phyloP scores from a whole-genome alignment of 371 early-diverging fungal species.

The Synchytrium microbalum region DNA sequence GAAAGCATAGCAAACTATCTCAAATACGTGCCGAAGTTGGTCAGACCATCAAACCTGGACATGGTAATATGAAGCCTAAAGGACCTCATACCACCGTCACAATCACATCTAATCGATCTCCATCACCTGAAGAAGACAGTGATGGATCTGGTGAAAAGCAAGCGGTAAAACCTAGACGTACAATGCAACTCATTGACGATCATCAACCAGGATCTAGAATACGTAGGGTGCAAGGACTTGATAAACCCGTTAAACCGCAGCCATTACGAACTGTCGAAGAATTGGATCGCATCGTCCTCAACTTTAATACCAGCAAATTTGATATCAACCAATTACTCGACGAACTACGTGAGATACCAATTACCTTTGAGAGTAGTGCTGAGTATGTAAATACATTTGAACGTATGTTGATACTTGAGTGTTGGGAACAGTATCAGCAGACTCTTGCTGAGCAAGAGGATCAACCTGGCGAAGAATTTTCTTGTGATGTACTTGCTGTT shows the following conservation, averaged over 20 bases:
- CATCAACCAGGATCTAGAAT: constrained; percentile 7
- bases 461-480: constrained; percentile 26
- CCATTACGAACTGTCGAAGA: constrained; percentile 22
- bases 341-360: constrained; percentile 38
- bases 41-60: no score
- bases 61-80: no score
- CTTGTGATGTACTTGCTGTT: constrained; percentile 40
- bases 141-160: background rate
- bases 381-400: constrained; percentile 67
- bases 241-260: background rate
- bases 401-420: constrained; percentile 75
- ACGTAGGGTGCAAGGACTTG: constrained; percentile 1
- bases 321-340: constrained; percentile 6
- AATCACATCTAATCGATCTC: no score
- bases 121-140: background rate
- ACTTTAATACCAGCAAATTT: constrained; percentile 22
- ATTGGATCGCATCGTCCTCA: constrained; percentile 21
- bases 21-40: no score
- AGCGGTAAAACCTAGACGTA: constrained; percentile 6
- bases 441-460: constrained; percentile 54
- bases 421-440: constrained; percentile 72
- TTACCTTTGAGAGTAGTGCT: constrained; percentile 45
- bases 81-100: no score
- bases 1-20: no score
- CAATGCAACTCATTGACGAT: constrained; percentile 13